Percentiles rank a stretch among this genome's conserved stretches.
Evolutionary conservation across 2,329 filamentous ascomycete species (phyloP).

Genomic region (Fusarium austroafricanum): DNA sequence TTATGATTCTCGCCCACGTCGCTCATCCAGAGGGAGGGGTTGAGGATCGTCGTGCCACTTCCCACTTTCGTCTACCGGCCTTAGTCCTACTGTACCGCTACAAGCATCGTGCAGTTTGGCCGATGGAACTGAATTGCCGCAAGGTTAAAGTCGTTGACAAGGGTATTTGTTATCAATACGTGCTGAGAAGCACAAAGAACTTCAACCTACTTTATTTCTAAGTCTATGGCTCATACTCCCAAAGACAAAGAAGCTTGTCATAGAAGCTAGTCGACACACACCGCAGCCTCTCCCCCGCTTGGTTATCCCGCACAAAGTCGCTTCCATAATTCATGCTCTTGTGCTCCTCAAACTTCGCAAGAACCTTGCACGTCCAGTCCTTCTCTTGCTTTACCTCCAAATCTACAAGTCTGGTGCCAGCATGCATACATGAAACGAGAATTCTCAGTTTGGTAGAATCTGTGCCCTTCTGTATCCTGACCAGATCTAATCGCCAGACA

Average conservation of each 20-base stretch:
- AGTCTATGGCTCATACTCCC: slow-evolving; percentile 56
- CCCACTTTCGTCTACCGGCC: slow-evolving; percentile 22
- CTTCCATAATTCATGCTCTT: slow-evolving; percentile 96
- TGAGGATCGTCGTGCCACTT: slow-evolving; percentile 18
- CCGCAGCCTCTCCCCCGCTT: slow-evolving; percentile 47
- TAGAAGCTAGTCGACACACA: slow-evolving; percentile 83
- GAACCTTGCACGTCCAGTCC: slow-evolving; percentile 71
- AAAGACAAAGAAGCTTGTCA: slow-evolving; percentile 76
- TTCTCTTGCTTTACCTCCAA: slow-evolving; percentile 53
- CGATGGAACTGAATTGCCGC: background rate
- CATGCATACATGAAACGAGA: slow-evolving; percentile 96
- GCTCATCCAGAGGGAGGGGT: slow-evolving; percentile 3
- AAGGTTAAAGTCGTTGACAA: slow-evolving; percentile 5
- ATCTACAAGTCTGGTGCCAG: slow-evolving; percentile 76
- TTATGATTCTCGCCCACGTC: slow-evolving; percentile 21
- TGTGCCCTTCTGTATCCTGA: slow-evolving; percentile 52
- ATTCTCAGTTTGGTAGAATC: slow-evolving; percentile 58
- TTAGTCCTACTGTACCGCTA: slow-evolving; percentile 1
- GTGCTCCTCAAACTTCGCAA: slow-evolving; percentile 84
- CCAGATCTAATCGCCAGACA: slow-evolving; percentile 85
- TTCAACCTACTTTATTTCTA: background rate
- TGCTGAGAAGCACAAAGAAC: background rate
- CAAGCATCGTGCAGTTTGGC: slow-evolving; percentile 3
- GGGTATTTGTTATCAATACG: background rate
- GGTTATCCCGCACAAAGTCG: slow-evolving; percentile 66